These are phyloP conservation scores for Cetradonia linearis DNA, from an alignment of 495 filamentous ascomycete species.

Conservation along the genomic window DNA sequence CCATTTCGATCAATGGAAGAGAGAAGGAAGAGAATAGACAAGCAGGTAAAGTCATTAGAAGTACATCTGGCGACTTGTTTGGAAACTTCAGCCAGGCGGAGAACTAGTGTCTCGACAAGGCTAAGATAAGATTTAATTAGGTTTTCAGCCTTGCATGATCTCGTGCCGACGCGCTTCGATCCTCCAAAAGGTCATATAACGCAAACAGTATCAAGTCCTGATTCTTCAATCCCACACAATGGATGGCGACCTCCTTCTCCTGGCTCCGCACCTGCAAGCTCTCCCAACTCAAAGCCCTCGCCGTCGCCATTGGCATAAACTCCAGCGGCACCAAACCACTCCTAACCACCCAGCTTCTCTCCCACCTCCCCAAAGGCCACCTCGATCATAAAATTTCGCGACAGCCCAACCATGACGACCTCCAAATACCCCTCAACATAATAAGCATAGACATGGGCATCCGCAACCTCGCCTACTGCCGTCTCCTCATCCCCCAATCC, in stretches of 20 bases:
- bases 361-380: slow-evolving; percentile 8
- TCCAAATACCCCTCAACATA: slow-evolving; percentile 31
- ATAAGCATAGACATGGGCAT: slow-evolving; percentile 93
- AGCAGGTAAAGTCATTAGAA: not conserved
- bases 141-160: not conserved
- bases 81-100: not conserved
- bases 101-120: not conserved
- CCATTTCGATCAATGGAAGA: not conserved
- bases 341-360: slow-evolving; percentile 26
- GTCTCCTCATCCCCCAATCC: slow-evolving; percentile 37
- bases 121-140: slow-evolving; percentile 3
- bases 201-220: not conserved
- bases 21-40: not conserved
- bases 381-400: slow-evolving; percentile 5
- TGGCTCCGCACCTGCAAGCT: slow-evolving; percentile 38
- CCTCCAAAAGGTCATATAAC: not conserved
- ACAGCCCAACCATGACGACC: not conserved
- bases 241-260: slow-evolving; percentile 22
- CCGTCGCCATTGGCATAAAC: slow-evolving; percentile 42
- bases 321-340: slow-evolving; percentile 41
- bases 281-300: slow-evolving; percentile 40
- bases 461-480: slow-evolving; percentile 71
- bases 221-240: slow-evolving; percentile 5
- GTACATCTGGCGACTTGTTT: not conserved
- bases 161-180: not conserved